Conservation (phyloP, 2,329 filamentous ascomycete genomes). For the Monosporascus cannonballus region DNA sequence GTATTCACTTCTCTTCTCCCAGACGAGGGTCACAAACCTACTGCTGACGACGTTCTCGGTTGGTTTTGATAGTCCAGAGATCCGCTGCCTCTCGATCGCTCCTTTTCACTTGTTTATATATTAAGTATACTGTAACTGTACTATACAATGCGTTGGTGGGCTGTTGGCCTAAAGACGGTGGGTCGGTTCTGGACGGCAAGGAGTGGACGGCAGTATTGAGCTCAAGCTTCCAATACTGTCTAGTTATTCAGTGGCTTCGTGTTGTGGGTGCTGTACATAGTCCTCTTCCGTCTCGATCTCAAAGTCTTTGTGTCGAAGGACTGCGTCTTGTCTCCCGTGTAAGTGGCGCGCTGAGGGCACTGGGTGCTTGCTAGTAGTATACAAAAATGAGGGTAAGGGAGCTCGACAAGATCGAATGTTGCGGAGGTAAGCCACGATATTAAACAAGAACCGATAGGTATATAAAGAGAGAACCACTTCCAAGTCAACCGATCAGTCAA, state of each 20-base stretch:
- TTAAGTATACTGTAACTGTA: slow-evolving; percentile 25
- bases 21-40: slow-evolving; percentile 23
- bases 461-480: slow-evolving; percentile 27
- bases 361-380: slow-evolving; percentile 19
- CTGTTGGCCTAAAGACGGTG: slow-evolving; percentile 30
- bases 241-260: slow-evolving; percentile 20
- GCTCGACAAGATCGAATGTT: slow-evolving; percentile 23
- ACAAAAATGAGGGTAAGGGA: slow-evolving; percentile 28
- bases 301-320: slow-evolving; percentile 5
- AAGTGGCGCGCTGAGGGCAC: slow-evolving; percentile 12
- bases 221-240: slow-evolving; percentile 16
- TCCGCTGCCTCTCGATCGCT: slow-evolving; percentile 4
- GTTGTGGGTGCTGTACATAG: slow-evolving; percentile 24
- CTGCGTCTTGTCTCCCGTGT: slow-evolving; percentile 18
- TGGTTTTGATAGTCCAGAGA: slow-evolving; percentile 1
- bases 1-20: slow-evolving; percentile 6
- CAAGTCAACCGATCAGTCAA: slow-evolving; percentile 28
- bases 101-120: slow-evolving; percentile 20
- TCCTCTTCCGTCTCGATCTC: slow-evolving; percentile 13
- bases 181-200: slow-evolving; percentile 26
- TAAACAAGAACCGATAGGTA: slow-evolving; percentile 28
- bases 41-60: slow-evolving; percentile 13
- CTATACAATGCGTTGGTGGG: slow-evolving; percentile 25
- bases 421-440: slow-evolving; percentile 27
- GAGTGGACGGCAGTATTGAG: slow-evolving; percentile 26